Conservation (phyloP, 257 asterid genomes). For the Coffea eugenioides region DNA sequence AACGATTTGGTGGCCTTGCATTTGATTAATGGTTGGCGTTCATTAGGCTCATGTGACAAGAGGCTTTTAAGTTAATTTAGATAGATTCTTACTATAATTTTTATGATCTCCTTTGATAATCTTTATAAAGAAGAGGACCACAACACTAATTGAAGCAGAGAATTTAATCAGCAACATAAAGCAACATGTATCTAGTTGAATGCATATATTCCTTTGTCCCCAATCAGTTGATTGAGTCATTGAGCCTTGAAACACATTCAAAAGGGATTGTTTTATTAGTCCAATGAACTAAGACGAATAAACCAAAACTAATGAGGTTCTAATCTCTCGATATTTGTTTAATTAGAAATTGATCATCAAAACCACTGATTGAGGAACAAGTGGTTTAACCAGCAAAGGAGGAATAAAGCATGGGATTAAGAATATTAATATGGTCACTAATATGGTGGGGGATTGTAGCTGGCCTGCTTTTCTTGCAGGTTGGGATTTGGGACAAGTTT, state of each 20-base stretch:
- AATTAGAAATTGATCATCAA: not conserved
- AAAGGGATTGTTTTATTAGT: not conserved
- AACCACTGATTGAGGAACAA: not conserved
- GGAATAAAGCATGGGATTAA: not conserved
- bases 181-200: not conserved
- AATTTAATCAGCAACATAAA: not conserved
- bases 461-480: not conserved
- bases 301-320: not conserved
- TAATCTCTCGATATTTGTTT: not conserved
- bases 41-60: slow-evolving; percentile 40
- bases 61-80: slow-evolving; percentile 18
- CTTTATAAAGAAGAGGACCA: slow-evolving; percentile 6
- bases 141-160: not conserved
- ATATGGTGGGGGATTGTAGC: not conserved
- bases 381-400: not conserved
- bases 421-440: not conserved
- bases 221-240: not conserved
- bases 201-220: not conserved
- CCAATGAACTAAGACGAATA: slow-evolving; percentile 16
- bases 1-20: slow-evolving; percentile 16
- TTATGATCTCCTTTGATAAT: not conserved
- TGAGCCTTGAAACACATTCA: not conserved
- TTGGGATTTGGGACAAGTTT: not conserved
- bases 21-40: slow-evolving; percentile 23
- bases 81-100: not conserved